Conservation (phyloP, 805 yeast genomes). For the Danielia reshetovae region DNA sequence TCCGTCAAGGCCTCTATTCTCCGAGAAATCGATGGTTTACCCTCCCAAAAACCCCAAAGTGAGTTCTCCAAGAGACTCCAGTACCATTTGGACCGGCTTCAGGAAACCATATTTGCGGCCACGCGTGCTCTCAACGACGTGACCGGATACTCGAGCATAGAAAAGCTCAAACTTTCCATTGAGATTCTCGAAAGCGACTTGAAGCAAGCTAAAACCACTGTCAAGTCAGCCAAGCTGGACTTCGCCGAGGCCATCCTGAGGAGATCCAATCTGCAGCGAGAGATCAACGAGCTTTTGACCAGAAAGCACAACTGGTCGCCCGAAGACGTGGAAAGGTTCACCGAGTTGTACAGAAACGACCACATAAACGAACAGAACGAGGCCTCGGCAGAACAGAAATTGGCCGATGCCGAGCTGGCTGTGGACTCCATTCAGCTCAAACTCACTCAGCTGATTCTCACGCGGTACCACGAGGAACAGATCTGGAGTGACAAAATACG, state of each 20-base stretch:
- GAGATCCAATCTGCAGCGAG: constrained; percentile 71
- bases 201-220: constrained; percentile 42
- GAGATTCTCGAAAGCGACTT: constrained; percentile 51
- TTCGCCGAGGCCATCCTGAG: constrained; percentile 60
- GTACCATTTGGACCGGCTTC: constrained; percentile 51
- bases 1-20: background rate
- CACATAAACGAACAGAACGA: constrained; percentile 69
- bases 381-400: constrained; percentile 39
- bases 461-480: constrained; percentile 94
- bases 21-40: background rate
- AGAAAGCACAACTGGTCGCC: constrained; percentile 81
- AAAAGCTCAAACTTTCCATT: constrained; percentile 61
- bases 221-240: constrained; percentile 44
- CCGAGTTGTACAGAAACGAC: constrained; percentile 74
- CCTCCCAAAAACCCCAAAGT: constrained; percentile 14
- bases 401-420: constrained; percentile 52
- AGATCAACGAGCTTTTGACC: constrained; percentile 82
- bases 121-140: constrained; percentile 77
- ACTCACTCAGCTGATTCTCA: constrained; percentile 71
- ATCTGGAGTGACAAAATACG: constrained; percentile 97
- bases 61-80: constrained; percentile 37
- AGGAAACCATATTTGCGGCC: constrained; percentile 54
- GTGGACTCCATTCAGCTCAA: constrained; percentile 69
- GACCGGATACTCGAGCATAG: constrained; percentile 86
- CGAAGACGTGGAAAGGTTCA: constrained; percentile 76